A percentile compares a stretch with the other conserved stretches of the same genome.
phyloP scores from a whole-genome alignment of 441 rosid species.

The Arabidopsis lyrata region DNA sequence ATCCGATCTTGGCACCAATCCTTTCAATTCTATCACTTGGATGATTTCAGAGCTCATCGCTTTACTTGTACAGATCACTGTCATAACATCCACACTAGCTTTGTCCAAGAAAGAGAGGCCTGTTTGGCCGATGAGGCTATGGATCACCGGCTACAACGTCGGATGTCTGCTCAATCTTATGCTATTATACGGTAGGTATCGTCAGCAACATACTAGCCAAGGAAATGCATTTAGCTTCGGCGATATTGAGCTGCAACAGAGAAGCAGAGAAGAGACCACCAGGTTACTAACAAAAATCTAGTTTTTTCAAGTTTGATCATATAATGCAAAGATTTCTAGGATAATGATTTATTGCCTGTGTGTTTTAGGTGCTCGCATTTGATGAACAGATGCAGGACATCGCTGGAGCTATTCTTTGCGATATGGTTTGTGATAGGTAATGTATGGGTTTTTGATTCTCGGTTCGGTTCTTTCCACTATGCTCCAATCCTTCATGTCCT shows the following conservation, averaged over 20 bases:
- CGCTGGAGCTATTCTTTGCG: slow-evolving; percentile 60
- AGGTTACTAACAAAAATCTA: slow-evolving; percentile 52
- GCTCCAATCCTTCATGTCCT: slow-evolving; percentile 88
- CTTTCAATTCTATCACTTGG: slow-evolving; percentile 88
- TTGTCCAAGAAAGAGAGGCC: slow-evolving; percentile 75
- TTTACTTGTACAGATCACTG: slow-evolving; percentile 67
- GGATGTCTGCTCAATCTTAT: slow-evolving; percentile 78
- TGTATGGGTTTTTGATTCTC: slow-evolving; percentile 93
- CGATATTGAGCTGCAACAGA: slow-evolving; percentile 77
- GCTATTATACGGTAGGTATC: slow-evolving; percentile 78
- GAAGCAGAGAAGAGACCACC: slow-evolving; percentile 70
- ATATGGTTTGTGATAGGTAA: slow-evolving; percentile 88
- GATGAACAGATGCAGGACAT: slow-evolving; percentile 88
- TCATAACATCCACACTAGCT: slow-evolving; percentile 67
- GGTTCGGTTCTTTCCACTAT: slow-evolving; percentile 74
- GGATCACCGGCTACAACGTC: slow-evolving; percentile 83
- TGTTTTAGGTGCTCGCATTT: slow-evolving; percentile 68
- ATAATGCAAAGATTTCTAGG: background rate
- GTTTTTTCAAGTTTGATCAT: background rate
- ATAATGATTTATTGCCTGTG: background rate
- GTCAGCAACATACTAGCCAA: slow-evolving; percentile 51
- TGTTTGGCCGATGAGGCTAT: slow-evolving; percentile 90
- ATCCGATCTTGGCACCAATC: slow-evolving; percentile 87
- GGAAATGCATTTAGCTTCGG: slow-evolving; percentile 61
- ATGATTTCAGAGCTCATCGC: slow-evolving; percentile 81